These are phyloP conservation scores for Schoenoplectus triqueter DNA, from an alignment of 202 grass and related monocot genomes.

Conservation along the genomic window DNA sequence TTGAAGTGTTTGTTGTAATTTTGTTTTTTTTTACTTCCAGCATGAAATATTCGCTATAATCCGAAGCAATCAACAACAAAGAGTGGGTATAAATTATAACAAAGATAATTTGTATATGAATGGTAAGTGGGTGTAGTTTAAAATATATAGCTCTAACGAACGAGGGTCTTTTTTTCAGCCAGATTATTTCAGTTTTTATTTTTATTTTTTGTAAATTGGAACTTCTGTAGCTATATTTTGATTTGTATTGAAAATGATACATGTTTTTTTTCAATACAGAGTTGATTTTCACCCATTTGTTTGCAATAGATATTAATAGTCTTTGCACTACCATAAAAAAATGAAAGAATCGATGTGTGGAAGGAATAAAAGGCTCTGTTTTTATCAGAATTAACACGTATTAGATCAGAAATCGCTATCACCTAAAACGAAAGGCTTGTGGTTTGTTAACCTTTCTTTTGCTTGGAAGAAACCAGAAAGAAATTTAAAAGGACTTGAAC, in stretches of 20 bases:
- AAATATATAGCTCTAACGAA: background rate
- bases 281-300: background rate
- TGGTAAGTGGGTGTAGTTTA: background rate
- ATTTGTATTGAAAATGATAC: background rate
- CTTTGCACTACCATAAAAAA: background rate
- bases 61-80: background rate
- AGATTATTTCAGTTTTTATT: too few species aligned
- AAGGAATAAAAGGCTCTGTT: background rate
- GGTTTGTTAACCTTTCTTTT: slow-evolving; percentile 28
- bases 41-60: slow-evolving; percentile 20
- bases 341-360: background rate
- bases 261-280: background rate
- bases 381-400: background rate
- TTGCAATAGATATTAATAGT: background rate
- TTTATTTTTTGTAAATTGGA: too few species aligned
- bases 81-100: too few species aligned
- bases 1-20: slow-evolving; percentile 23
- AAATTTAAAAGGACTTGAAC: background rate
- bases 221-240: background rate
- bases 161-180: too few species aligned
- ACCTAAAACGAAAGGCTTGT: slow-evolving; percentile 3
- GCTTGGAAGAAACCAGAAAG: slow-evolving; percentile 34
- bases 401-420: slow-evolving; percentile 20
- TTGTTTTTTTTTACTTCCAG: background rate
- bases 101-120: too few species aligned